Percentiles rank a stretch among this genome's conserved stretches.
Conservation (phyloP, 306 rosid species). For the Fagus sylvatica region DNA sequence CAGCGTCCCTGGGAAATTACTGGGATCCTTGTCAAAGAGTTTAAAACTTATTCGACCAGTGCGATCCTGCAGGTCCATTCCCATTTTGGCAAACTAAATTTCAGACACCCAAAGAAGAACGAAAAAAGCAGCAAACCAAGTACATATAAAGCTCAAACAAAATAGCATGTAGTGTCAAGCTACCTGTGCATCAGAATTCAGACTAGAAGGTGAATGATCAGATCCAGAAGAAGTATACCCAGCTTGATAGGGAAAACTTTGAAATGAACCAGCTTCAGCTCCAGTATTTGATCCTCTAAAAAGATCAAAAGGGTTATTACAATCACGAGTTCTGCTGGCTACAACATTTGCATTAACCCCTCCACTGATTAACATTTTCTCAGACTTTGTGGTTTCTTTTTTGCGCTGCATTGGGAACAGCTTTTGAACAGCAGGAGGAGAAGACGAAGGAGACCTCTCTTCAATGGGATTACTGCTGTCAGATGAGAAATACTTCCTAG, state of each 20-base stretch:
- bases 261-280: conserved; percentile 52
- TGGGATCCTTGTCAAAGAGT: conserved; percentile 89
- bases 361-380: conserved; percentile 36
- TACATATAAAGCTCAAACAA: background rate
- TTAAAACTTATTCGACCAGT: conserved; percentile 84
- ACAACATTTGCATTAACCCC: conserved; percentile 38
- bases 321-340: conserved; percentile 42
- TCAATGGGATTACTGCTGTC: conserved; percentile 87
- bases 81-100: conserved; percentile 8
- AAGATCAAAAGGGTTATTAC: conserved; percentile 68
- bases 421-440: conserved; percentile 66
- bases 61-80: conserved; percentile 56
- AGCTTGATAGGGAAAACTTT: conserved; percentile 67
- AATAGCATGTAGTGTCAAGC: conserved; percentile 16
- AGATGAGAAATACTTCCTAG: conserved; percentile 75
- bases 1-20: conserved; percentile 73
- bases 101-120: background rate
- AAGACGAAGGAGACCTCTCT: conserved; percentile 76
- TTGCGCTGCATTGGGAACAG: conserved; percentile 63
- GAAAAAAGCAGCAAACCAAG: background rate
- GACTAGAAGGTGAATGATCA: conserved; percentile 88
- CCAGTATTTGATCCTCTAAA: conserved; percentile 60
- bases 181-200: conserved; percentile 89
- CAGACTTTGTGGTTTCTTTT: conserved; percentile 42
- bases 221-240: conserved; percentile 86